phyloP scores from a whole-genome alignment of 2,329 filamentous ascomycete species.

The Didymella keratinophila region DNA sequence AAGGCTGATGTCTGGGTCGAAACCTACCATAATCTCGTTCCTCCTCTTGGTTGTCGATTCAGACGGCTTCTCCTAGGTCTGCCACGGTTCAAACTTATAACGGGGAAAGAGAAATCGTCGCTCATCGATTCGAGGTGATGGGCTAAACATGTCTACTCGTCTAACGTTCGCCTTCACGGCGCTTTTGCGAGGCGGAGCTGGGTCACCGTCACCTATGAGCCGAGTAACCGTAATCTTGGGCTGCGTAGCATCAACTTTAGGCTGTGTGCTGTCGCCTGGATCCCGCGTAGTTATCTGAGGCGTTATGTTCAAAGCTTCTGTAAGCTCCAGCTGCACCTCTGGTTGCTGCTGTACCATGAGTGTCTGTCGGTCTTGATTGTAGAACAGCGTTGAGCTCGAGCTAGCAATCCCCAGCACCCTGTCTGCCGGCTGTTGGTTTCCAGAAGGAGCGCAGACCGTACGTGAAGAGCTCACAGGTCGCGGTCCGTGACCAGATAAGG shows the following conservation, averaged over 20 bases:
- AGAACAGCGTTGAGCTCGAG: not conserved
- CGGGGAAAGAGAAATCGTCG: slow-evolving; percentile 16
- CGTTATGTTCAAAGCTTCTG: not conserved
- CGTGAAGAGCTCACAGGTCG: not conserved
- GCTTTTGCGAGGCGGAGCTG: not conserved
- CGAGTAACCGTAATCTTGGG: not conserved
- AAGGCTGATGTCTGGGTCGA: not conserved
- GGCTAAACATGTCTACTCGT: not conserved
- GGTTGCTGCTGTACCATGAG: not conserved
- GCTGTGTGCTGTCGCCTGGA: too few species aligned
- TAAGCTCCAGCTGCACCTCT: not conserved
- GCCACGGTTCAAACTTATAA: slow-evolving; percentile 1
- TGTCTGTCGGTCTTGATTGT: not conserved
- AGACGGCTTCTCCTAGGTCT: not conserved
- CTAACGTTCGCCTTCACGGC: not conserved
- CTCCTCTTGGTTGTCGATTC: not conserved
- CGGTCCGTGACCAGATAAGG: not conserved
- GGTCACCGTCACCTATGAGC: too few species aligned
- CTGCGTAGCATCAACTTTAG: not conserved
- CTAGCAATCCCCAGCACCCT: not conserved
- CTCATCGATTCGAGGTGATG: not conserved
- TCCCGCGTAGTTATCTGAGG: not conserved
- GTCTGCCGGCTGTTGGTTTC: not conserved
- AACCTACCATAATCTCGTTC: not conserved
- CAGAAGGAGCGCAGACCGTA: not conserved